Conservation (phyloP, 768 basidiomycete species). For the Lenzites betulinus region DNA sequence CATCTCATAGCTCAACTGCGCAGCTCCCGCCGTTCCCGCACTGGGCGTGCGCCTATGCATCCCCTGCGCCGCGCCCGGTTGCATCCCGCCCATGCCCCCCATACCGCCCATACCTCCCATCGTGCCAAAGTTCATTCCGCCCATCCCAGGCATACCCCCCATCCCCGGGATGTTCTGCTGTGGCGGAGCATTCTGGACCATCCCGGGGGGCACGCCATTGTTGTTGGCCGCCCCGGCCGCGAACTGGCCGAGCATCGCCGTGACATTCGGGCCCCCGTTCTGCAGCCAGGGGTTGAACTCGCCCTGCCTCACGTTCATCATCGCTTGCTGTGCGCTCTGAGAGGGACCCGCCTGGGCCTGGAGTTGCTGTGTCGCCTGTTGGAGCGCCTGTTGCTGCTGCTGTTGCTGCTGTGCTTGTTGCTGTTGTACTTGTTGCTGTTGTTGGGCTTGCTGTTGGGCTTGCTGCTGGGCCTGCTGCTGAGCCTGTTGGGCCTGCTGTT, state of each 20-base stretch:
- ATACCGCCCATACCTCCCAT: conserved; percentile 1
- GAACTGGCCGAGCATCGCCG: conserved; percentile 4
- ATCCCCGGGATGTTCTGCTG: neutral
- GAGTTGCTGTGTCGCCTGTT: conserved; percentile 20
- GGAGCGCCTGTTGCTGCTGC: conserved; percentile 18
- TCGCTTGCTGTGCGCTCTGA: neutral
- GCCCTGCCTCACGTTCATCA: conserved; percentile 3
- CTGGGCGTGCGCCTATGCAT: conserved; percentile 31
- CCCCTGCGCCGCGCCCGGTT: conserved; percentile 23
- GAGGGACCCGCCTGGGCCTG: conserved; percentile 21
- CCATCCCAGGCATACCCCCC: neutral
- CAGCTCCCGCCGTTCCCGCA: conserved; percentile 9
- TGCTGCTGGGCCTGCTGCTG: conserved; percentile 22
- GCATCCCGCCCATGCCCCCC: conserved; percentile 9
- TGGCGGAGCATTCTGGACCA: neutral
- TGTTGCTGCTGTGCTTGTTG: conserved; percentile 25
- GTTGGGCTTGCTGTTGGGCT: conserved; percentile 10
- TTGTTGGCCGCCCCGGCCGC: neutral
- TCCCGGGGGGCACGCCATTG: neutral
- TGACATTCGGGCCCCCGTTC: conserved; percentile 8
- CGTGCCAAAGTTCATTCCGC: conserved; percentile 12
- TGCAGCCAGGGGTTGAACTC: conserved; percentile 15
- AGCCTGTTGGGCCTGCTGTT: conserved; percentile 23
- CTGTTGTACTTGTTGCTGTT: conserved; percentile 22
- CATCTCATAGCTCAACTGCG: conserved; percentile 42